Base-by-base conservation (phyloP, 805 yeast genomes). In the Hanseniaspora clermontiae region DNA sequence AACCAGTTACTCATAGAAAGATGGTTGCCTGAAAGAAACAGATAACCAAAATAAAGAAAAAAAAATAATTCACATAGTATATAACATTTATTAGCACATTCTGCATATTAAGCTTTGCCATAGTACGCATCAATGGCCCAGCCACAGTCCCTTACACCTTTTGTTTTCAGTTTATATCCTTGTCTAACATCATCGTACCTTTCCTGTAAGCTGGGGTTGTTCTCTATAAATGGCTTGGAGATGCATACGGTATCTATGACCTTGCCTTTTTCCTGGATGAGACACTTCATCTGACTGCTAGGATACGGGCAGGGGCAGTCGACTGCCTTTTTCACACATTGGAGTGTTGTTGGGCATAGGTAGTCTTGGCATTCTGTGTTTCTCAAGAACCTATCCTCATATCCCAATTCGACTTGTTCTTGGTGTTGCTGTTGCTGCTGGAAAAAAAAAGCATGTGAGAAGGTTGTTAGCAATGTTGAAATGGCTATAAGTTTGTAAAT, bases 271-370 rank as follows among this genome's bases (percentile, higher is more conserved):
- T 79, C 82, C 0, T 96, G 95, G 43, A 87, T 71, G 1, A 77
- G 66, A 68, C 98, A 93, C 64, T 87, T 84, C 59, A 86, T 64
- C 66, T 91, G 96, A 0, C 95, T 82, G 58, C 81, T 79, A 1
- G 96, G 93, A 65, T 80, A 91, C 2, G 87, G 88, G 67, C 98
- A 93, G 1, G 97, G 96, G 67, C 98, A 93, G 52, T 83, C 85
- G 8, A 75, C 61, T 0, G 87, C 80, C 1, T 69, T 63, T 1
- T 75, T 74, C 0, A 87, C 98, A 71, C 98, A 93, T 10, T 74
- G 74, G 43, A 82, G 73, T 0, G 97, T 87, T 61, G 83, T 95
- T 3, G 87, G 87, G 66, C 98, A 93, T 38, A 91, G 69, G 66
- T 83, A 91, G 6, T 72, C 72, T 10, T 70, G 68, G 65, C 98